These are phyloP conservation scores for Bothriochloa decipiens DNA, from an alignment of 176 grass and related monocot genomes.

Conservation along the genomic window DNA sequence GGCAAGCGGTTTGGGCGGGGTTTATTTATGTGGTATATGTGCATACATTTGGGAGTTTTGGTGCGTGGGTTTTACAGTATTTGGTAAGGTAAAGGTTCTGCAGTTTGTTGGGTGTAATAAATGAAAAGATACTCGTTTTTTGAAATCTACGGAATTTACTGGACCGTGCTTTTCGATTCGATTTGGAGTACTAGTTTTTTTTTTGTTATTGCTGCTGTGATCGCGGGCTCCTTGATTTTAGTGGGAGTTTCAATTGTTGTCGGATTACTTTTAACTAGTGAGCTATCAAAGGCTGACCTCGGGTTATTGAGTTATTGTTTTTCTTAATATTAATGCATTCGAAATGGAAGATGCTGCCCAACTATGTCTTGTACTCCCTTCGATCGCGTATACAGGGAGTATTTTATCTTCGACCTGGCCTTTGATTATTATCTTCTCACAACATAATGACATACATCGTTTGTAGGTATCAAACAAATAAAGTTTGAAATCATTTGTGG, in stretches of 20 bases:
- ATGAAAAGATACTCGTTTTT: neutral
- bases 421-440: neutral
- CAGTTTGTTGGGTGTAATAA: neutral
- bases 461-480: neutral
- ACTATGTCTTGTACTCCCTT: neutral
- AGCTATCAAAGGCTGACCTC: neutral
- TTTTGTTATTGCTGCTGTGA: neutral
- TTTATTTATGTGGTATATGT: conserved; percentile 8
- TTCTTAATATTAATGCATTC: neutral
- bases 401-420: neutral
- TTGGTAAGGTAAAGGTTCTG: neutral
- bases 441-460: neutral
- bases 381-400: neutral
- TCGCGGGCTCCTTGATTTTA: conserved; percentile 11
- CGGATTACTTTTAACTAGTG: neutral
- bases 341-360: neutral
- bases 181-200: neutral
- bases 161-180: neutral
- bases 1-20: conserved; percentile 2
- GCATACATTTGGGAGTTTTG: neutral
- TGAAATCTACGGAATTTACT: neutral
- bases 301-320: neutral
- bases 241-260: neutral
- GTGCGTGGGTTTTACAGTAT: neutral
- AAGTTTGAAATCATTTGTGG: neutral